Evolutionary conservation across 78 protist species (phyloP).

Genomic region (Thecamonas trahens): DNA sequence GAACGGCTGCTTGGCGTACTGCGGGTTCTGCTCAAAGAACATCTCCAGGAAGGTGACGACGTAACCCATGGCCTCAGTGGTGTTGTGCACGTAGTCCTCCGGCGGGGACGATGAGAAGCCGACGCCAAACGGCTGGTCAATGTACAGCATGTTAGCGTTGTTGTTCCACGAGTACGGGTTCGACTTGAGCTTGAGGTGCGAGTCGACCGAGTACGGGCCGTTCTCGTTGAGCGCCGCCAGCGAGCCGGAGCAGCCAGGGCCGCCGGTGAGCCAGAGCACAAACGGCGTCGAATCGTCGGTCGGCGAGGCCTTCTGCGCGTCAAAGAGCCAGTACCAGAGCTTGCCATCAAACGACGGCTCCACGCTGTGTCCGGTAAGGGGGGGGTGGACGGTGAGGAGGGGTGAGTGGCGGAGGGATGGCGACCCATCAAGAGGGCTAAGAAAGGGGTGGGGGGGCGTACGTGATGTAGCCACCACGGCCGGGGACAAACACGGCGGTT

Average conservation of each 20-base stretch:
- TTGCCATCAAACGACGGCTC: too few relatives aligned
- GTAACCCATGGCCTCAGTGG: constrained; percentile 46
- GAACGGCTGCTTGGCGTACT: constrained; percentile 7
- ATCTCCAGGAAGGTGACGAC: constrained; percentile 46
- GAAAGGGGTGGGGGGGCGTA: too few relatives aligned
- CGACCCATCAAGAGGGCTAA: too few relatives aligned
- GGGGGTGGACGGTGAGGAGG: too few relatives aligned
- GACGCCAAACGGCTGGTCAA: constrained; percentile 53
- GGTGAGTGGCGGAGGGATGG: too few relatives aligned
- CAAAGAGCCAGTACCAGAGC: too few relatives aligned
- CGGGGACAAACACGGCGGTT: too few relatives aligned
- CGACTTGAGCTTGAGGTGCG: not conserved
- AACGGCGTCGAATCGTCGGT: too few relatives aligned
- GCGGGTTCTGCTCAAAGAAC: constrained; percentile 6
- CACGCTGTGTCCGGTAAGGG: too few relatives aligned
- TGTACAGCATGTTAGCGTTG: constrained; percentile 39
- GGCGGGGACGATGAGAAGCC: constrained; percentile 38
- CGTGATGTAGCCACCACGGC: too few relatives aligned
- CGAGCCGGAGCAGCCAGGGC: constrained; percentile 34
- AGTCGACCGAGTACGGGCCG: constrained; percentile 36
- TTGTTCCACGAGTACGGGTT: constrained; percentile 41
- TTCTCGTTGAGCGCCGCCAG: constrained; percentile 31
- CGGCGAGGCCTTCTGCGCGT: too few relatives aligned
- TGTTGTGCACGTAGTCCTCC: constrained; percentile 4
- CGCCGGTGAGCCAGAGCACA: too few relatives aligned